Evolutionary conservation across 495 filamentous ascomycete genomes (phyloP).

Genomic region (Aspergillus avenaceus): DNA sequence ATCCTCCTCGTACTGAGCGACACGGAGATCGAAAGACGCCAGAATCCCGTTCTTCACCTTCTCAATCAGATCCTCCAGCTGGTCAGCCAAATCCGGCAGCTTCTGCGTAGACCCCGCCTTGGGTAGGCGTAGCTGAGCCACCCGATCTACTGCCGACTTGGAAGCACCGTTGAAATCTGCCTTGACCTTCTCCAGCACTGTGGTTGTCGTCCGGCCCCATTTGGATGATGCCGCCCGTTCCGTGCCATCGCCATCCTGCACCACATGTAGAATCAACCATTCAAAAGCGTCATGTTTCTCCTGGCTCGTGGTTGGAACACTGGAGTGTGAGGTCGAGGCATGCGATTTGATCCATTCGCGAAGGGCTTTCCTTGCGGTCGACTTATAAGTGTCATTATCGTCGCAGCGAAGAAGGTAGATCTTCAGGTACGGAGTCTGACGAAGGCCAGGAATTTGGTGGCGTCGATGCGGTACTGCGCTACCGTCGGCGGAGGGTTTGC

Average conservation of each 20-base stretch:
- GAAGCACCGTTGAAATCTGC: conserved; percentile 87
- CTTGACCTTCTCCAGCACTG: conserved; percentile 84
- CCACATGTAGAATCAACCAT: conserved; percentile 91
- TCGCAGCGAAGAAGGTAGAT: conserved; percentile 85
- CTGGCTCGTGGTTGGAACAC: conserved; percentile 44
- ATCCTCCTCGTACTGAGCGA: conserved; percentile 94
- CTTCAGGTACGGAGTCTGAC: conserved; percentile 92
- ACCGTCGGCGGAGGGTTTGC: conserved; percentile 35
- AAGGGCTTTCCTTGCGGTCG: conserved; percentile 66
- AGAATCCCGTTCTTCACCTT: conserved; percentile 88
- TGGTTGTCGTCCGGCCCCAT: conserved; percentile 75
- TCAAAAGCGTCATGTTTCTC: conserved; percentile 95
- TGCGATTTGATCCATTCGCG: conserved; percentile 88
- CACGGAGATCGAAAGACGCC: conserved; percentile 83
- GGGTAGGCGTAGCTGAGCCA: conserved; percentile 78
- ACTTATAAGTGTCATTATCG: conserved; percentile 91
- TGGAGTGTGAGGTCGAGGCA: conserved; percentile 46
- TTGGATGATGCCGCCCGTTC: conserved; percentile 73
- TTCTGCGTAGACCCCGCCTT: conserved; percentile 46
- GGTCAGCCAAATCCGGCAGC: conserved; percentile 64
- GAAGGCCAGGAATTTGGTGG: conserved; percentile 92
- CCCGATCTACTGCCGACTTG: conserved; percentile 71
- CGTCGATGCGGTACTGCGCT: conserved; percentile 57
- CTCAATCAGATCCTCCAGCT: conserved; percentile 76
- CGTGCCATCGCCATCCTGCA: conserved; percentile 55